Percentiles rank a stretch among this genome's conserved stretches.
These are phyloP conservation scores for Rhizomucor pusillus DNA, from an alignment of 371 early-diverging fungal species.

Conservation along the genomic window DNA sequence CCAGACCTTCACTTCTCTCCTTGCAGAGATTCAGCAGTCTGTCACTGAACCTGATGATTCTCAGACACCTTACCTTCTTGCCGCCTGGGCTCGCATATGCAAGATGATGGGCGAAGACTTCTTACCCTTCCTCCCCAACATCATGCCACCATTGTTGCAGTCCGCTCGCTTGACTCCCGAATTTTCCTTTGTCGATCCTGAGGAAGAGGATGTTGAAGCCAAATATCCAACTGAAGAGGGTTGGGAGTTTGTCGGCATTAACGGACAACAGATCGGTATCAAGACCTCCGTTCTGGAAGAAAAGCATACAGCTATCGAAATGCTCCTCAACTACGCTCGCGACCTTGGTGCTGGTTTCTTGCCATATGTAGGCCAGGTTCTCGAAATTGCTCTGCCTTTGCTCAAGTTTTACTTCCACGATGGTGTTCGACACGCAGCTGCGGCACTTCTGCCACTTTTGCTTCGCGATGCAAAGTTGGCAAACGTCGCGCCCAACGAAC, in stretches of 20 bases:
- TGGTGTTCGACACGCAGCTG: constrained; percentile 90
- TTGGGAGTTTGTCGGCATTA: constrained; percentile 90
- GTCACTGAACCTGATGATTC: constrained; percentile 90
- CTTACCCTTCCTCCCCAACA: constrained; percentile 85
- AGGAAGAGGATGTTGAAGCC: constrained; percentile 82
- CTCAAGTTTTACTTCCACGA: constrained; percentile 97
- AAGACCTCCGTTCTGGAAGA: constrained; percentile 94
- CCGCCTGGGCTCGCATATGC: constrained; percentile 96
- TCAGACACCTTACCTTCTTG: constrained; percentile 85
- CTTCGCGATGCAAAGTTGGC: constrained; percentile 64
- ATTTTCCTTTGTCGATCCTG: constrained; percentile 80
- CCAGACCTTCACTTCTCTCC: constrained; percentile 71
- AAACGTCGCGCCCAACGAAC: constrained; percentile 35
- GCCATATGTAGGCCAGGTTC: constrained; percentile 76
- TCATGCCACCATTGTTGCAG: constrained; percentile 90
- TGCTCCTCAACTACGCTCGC: constrained; percentile 92
- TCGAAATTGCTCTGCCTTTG: constrained; percentile 84
- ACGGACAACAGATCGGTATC: constrained; percentile 93
- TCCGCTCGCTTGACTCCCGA: constrained; percentile 90
- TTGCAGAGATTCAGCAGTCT: constrained; percentile 76
- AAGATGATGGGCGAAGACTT: constrained; percentile 93
- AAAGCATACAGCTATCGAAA: constrained; percentile 96
- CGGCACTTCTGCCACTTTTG: constrained; percentile 78
- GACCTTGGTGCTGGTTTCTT: constrained; percentile 89
- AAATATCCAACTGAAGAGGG: constrained; percentile 91